These are phyloP conservation scores for Uronychia binucleata DNA, from an alignment of 73 alveolate species.

Conservation along the genomic window DNA sequence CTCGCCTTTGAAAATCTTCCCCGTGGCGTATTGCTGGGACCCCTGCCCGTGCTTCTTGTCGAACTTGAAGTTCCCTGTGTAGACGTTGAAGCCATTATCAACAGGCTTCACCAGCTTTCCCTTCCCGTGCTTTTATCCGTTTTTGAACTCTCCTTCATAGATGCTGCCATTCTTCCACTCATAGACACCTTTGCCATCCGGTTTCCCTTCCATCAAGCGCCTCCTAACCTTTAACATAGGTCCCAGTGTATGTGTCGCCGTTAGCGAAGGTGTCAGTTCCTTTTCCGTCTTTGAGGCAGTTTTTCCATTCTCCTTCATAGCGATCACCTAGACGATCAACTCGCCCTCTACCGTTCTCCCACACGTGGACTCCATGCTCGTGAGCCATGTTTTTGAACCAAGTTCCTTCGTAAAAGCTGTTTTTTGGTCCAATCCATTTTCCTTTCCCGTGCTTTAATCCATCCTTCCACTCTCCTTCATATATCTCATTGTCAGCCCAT, in stretches of 20 bases:
- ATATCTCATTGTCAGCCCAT: conserved; percentile 16
- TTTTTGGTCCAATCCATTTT: not conserved
- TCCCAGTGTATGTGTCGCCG: conserved; percentile 68
- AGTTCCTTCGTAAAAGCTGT: not conserved
- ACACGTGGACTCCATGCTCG: not conserved
- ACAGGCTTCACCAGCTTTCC: conserved; percentile 61
- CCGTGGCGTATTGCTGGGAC: conserved; percentile 28
- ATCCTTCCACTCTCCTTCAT: conserved; percentile 24
- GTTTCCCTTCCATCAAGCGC: conserved; percentile 68
- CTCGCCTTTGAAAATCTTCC: conserved; percentile 39
- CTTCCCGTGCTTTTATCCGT: conserved; percentile 64
- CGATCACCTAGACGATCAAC: conserved; percentile 37
- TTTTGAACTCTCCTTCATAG: conserved; percentile 61
- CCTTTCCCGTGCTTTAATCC: conserved; percentile 28
- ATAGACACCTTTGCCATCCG: conserved; percentile 71
- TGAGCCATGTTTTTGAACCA: not conserved
- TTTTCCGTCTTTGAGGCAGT: conserved; percentile 66
- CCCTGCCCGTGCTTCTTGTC: conserved; percentile 47
- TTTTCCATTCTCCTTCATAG: conserved; percentile 68
- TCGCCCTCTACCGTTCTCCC: conserved; percentile 40
- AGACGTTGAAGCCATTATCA: no score
- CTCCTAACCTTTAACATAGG: no score
- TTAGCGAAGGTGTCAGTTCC: conserved; percentile 60
- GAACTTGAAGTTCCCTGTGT: no score
- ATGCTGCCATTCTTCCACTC: conserved; percentile 66